phyloP scores from a whole-genome alignment of 352 stramenopile genomes.

The Phytophthora chlamydospora region DNA sequence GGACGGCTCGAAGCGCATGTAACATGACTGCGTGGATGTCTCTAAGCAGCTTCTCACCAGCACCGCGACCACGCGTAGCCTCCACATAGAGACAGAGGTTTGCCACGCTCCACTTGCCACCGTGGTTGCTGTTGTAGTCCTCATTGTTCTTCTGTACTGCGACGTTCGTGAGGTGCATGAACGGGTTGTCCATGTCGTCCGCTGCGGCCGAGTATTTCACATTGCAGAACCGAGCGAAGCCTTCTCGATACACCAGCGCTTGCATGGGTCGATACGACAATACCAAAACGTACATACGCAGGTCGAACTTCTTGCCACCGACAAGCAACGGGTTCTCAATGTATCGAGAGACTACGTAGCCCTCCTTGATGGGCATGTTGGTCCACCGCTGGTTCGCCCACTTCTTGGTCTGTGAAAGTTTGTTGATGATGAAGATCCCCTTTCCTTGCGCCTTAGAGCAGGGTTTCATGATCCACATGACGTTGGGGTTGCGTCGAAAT shows the following conservation, averaged over 20 bases:
- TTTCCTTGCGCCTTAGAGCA: slow-evolving; percentile 90
- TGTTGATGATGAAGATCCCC: slow-evolving; percentile 95
- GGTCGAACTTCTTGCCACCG: slow-evolving; percentile 94
- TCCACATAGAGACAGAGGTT: slow-evolving; percentile 90
- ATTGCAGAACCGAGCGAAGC: slow-evolving; percentile 94
- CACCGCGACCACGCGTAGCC: slow-evolving; percentile 55
- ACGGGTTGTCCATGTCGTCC: slow-evolving; percentile 91
- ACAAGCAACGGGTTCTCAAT: slow-evolving; percentile 91
- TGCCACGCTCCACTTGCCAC: slow-evolving; percentile 91
- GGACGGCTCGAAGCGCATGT: slow-evolving; percentile 85
- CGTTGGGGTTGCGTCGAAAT: slow-evolving; percentile 83
- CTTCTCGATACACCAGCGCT: slow-evolving; percentile 81
- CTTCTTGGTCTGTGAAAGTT: slow-evolving; percentile 92
- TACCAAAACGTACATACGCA: slow-evolving; percentile 93
- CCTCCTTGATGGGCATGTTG: slow-evolving; percentile 81
- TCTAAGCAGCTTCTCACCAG: slow-evolving; percentile 64
- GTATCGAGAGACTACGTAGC: slow-evolving; percentile 91
- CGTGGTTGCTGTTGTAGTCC: slow-evolving; percentile 92
- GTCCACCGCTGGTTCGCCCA: slow-evolving; percentile 80
- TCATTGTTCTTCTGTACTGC: slow-evolving; percentile 92
- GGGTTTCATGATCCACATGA: slow-evolving; percentile 96
- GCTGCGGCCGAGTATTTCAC: slow-evolving; percentile 86
- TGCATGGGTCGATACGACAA: slow-evolving; percentile 89
- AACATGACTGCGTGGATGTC: slow-evolving; percentile 87
- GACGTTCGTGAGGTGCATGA: slow-evolving; percentile 91